A percentile compares a stretch with the other conserved stretches of the same genome.
Evolutionary conservation across 345 rosid genomes (phyloP).

Genomic region (Camelina hispida): DNA sequence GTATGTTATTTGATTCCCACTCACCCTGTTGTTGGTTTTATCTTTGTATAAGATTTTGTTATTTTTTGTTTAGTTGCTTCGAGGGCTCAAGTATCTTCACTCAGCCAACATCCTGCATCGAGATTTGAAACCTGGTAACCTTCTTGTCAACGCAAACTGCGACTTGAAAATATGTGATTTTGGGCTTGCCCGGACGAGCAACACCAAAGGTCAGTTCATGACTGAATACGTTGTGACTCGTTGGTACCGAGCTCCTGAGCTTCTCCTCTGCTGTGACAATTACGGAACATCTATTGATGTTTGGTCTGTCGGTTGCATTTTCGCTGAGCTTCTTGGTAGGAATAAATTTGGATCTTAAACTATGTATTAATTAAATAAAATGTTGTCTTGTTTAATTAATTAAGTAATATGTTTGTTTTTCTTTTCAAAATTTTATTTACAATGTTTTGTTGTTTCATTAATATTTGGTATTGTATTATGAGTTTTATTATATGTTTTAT

Average conservation of each 20-base stretch:
- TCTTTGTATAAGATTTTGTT: not conserved
- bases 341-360: conserved; percentile 31
- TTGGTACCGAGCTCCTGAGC: conserved; percentile 94
- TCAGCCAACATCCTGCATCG: conserved; percentile 88
- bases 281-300: conserved; percentile 85
- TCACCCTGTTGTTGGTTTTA: conserved; percentile 9
- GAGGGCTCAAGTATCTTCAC: conserved; percentile 86
- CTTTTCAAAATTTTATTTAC: too few relatives aligned
- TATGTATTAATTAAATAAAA: too few relatives aligned
- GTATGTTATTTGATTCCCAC: conserved; percentile 38
- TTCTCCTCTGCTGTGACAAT: conserved; percentile 85
- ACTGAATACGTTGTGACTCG: conserved; percentile 91
- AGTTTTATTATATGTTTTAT: too few relatives aligned
- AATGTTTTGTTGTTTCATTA: too few relatives aligned
- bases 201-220: conserved; percentile 77
- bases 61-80: conserved; percentile 58
- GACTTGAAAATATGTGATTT: conserved; percentile 88
- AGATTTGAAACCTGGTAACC: conserved; percentile 91
- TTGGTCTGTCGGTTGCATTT: conserved; percentile 92
- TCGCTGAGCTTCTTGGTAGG: conserved; percentile 82
- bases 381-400: too few relatives aligned
- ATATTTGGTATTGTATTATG: too few relatives aligned
- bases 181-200: conserved; percentile 84
- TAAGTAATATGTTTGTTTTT: too few relatives aligned
- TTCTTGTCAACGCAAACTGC: conserved; percentile 82